Evolutionary conservation across 164 flowering plant genomes (phyloP), one percentile per base, ranked within the genome.

Genomic region (Brasenia schreberi): DNA sequence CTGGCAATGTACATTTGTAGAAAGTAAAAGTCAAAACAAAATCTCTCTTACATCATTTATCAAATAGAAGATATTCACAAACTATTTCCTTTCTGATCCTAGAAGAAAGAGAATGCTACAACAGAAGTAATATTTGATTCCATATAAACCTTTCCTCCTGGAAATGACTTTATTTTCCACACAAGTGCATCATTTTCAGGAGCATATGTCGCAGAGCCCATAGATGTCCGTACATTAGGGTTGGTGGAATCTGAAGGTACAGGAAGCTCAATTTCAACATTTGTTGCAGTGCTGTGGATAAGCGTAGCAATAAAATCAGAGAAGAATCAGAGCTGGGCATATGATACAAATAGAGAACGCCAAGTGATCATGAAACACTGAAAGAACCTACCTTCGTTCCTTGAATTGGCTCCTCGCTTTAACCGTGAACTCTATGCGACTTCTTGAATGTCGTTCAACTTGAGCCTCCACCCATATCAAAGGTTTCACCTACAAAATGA

Each of bases 391-490:
- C 96, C 99, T 94, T 0, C 99, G 93, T 81, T 94, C 97, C 88
- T 91, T 94, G 79, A 89, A 94, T 81, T 94, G 99, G 78, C 97
- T 89, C 68, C 96, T 77, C 5, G 97, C 90, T 78, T 94, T 91
- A 67, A 94, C 96, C 84, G 74, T 79, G 18, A 94, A 77, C 78
- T 92, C 99, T 67, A 89, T 81, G 66, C 96, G 95, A 66, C 96
- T 92, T 80, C 89, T 89, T 63, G 99, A 89, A 74, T 91, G 96
- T 74, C 78, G 85, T 78, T 91, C 97, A 49, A 94, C 82, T 77
- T 89, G 97, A 68, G 99, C 99, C 81, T 94, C 99, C 67, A 91
- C 99, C 99, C 99, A 94, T 52, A 94, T 80, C 62, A 94, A 76
- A 77, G 99, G 97, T 74, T 94, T 94, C 43, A 89, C 97, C 97